phyloP scores from a whole-genome alignment of 2,329 filamentous ascomycete genomes.

The Colletotrichum melonis region DNA sequence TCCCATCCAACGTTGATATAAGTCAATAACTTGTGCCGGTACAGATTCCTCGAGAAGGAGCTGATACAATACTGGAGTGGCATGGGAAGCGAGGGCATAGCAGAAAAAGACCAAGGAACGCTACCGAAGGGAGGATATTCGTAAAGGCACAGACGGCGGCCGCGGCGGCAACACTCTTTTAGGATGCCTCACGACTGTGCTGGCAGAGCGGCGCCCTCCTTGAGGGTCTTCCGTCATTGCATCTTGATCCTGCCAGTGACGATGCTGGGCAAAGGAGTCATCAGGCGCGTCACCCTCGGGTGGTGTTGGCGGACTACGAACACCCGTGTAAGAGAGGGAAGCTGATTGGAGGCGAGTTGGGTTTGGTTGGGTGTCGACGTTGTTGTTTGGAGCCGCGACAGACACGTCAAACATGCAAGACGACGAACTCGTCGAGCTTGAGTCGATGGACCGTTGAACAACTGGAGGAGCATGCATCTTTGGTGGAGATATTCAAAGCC shows the following conservation, averaged over 20 bases:
- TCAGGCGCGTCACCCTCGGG: conserved; percentile 26
- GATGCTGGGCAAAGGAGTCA: conserved; percentile 26
- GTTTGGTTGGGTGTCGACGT: conserved; percentile 21
- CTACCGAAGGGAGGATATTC: conserved; percentile 34
- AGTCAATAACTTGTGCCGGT: conserved; percentile 11
- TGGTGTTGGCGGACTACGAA: conserved; percentile 35
- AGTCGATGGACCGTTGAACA: conserved; percentile 8
- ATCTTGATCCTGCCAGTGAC: conserved; percentile 11
- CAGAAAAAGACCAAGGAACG: conserved; percentile 6
- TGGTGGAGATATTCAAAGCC: conserved; percentile 18
- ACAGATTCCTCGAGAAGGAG: conserved; percentile 7
- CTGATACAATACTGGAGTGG: conserved; percentile 20
- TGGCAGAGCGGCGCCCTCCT: conserved; percentile 26
- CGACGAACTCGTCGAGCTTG: conserved; percentile 13
- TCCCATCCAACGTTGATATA: not conserved
- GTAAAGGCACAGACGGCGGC: conserved; percentile 24
- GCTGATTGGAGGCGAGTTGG: conserved; percentile 27
- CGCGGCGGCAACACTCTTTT: conserved; percentile 24
- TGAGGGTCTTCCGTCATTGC: conserved; percentile 23
- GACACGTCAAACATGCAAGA: conserved; percentile 33
- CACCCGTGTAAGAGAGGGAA: conserved; percentile 34
- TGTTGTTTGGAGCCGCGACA: conserved; percentile 6
- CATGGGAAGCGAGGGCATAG: conserved; percentile 14
- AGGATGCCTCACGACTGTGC: conserved; percentile 24
- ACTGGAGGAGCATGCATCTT: not conserved